phyloP scores from a whole-genome alignment of 1,284 basidiomycete genomes.

The Paramarasmius palmivorus region DNA sequence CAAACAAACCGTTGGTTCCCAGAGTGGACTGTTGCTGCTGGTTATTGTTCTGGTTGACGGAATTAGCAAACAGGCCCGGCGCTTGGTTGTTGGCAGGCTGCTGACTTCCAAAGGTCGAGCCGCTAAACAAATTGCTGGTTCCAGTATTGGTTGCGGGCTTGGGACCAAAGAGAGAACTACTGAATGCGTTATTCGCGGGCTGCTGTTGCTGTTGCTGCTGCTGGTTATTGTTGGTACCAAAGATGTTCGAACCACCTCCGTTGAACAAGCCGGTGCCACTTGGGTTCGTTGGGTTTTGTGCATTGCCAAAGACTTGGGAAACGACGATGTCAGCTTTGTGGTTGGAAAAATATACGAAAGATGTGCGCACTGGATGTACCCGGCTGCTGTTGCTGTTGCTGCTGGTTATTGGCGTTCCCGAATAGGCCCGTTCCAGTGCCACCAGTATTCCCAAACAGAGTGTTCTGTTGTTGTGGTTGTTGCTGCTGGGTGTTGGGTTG shows the following conservation, averaged over 20 bases:
- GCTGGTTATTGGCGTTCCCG: conserved; percentile 37
- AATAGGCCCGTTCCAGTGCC: conserved; percentile 48
- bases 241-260: too few species aligned
- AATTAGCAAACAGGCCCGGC: conserved; percentile 25
- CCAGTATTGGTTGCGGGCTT: conserved; percentile 22
- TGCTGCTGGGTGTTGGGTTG: conserved; percentile 30
- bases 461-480: conserved; percentile 27
- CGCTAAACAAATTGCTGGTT: conserved; percentile 35
- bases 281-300: conserved; percentile 8
- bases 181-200: conserved; percentile 13
- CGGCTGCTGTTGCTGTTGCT: conserved; percentile 29
- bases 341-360: not conserved
- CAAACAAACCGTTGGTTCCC: conserved; percentile 44
- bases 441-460: conserved; percentile 21
- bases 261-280: conserved; percentile 10
- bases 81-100: conserved; percentile 24
- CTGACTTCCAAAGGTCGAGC: conserved; percentile 38
- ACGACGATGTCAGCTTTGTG: not conserved
- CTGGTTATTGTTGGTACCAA: conserved; percentile 23
- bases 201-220: conserved; percentile 27
- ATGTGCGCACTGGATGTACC: conserved; percentile 4
- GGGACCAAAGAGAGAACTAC: conserved; percentile 49
- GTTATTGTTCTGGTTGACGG: conserved; percentile 34
- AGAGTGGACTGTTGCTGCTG: conserved; percentile 17
- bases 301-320: conserved; percentile 17